Evolutionary conservation across 257 asterid species (phyloP), one percentile per base, ranked within the genome.

Genomic region (Linderniella brevidens): DNA sequence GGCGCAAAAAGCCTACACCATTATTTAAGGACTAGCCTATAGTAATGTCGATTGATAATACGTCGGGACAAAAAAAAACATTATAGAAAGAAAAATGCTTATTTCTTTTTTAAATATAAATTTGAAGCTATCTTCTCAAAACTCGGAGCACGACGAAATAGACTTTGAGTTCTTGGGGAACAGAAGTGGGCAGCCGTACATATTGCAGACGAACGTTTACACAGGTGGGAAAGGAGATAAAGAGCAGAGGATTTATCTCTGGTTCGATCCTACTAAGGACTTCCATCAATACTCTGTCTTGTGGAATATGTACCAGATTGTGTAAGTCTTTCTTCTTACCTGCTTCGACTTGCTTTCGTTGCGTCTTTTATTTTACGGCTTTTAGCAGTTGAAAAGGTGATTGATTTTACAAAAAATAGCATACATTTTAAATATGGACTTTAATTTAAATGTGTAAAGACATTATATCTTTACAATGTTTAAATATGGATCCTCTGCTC

Each of bases 111-210:
- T 60, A 46, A 11, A 9, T 43, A 17, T 11, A 0, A 5, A 5
- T 0, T 43, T 54, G 55, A 65, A 82, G 86, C 61, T 82, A 1
- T 82, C 94, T 53, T 76, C 94, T 0, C 86, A 82, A 62, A 82
- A 68, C 66, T 54, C 64, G 3, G 92, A 73, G 76, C 92, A 82
- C 25, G 94, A 82, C 41, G 94, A 82, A 62, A 79, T 82, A 52
- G 94, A 82, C 40, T 82, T 82, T 16, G 92, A 82, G 76, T 82
- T 82, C 69, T 64, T 82, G 82, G 94, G 94, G 40, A 82, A 82
- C 64, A 79, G 83, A 56, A 68, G 69, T 9, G 94, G 94, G 48
- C 74, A 79, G 19, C 94, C 94, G 9, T 82, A 82, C 67, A 76
- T 82, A 1, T 52, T 82, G 53, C 94, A 82, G 69, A 82, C 94